A percentile compares a stretch with the other conserved stretches of the same genome.
These are phyloP conservation scores for Catunica adiposa DNA, from an alignment of 2,329 filamentous ascomycete genomes.

Conservation along the genomic window DNA sequence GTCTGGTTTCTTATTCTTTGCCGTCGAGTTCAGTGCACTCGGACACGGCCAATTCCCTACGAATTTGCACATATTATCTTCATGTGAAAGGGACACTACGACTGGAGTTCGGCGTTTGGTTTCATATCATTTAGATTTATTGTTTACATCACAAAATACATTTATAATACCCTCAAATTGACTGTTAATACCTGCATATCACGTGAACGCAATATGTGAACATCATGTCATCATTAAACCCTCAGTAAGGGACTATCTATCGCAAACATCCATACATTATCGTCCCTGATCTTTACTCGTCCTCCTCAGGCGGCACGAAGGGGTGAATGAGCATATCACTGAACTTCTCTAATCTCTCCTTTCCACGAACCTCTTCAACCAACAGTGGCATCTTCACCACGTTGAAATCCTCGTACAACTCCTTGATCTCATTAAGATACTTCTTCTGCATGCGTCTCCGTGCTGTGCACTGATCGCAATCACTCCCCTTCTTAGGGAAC, in stretches of 20 bases:
- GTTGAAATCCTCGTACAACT: slow-evolving; percentile 90
- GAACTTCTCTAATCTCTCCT: slow-evolving; percentile 83
- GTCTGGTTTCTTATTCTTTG: too few relatives aligned
- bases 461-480: slow-evolving; percentile 90
- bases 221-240: too few relatives aligned
- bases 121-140: too few relatives aligned
- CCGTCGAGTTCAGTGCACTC: too few relatives aligned
- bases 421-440: slow-evolving; percentile 95
- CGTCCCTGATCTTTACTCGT: slow-evolving; percentile 12
- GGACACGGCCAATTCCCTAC: too few relatives aligned
- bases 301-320: slow-evolving; percentile 45
- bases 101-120: too few relatives aligned
- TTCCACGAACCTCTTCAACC: slow-evolving; percentile 88
- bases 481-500: slow-evolving; percentile 70
- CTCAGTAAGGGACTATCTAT: slow-evolving; percentile 1
- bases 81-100: too few relatives aligned
- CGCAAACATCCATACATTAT: neutral
- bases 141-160: too few relatives aligned
- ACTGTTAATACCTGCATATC: too few relatives aligned
- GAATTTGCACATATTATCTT: too few relatives aligned
- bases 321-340: slow-evolving; percentile 69
- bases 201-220: too few relatives aligned
- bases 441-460: slow-evolving; percentile 98
- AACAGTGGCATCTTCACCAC: slow-evolving; percentile 96
- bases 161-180: too few relatives aligned